phyloP scores from a whole-genome alignment of 495 filamentous ascomycete genomes.

The Eremomyces bilateralis region DNA sequence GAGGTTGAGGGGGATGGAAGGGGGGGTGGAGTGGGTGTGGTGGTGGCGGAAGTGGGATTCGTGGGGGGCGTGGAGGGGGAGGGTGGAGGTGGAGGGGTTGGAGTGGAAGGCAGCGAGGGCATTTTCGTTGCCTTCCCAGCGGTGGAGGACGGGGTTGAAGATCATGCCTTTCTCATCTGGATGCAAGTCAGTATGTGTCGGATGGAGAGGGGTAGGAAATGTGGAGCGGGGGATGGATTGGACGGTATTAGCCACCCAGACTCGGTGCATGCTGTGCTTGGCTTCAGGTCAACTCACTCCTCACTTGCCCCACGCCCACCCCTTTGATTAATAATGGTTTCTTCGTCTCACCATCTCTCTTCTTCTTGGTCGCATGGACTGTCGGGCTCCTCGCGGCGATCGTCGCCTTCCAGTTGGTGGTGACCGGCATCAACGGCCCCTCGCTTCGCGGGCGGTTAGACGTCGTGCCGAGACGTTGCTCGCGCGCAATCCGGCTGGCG shows the following conservation, averaged over 20 bases:
- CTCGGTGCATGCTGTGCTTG: too few species aligned
- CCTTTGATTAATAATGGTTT: constrained; percentile 55
- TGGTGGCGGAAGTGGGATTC: background rate
- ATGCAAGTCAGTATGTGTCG: background rate
- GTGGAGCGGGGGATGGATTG: too few species aligned
- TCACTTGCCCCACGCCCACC: constrained; percentile 37
- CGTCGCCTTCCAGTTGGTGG: constrained; percentile 62
- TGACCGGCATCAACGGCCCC: constrained; percentile 39
- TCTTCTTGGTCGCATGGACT: constrained; percentile 28
- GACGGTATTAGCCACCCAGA: too few species aligned
- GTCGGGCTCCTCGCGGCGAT: constrained; percentile 41
- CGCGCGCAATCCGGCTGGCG: constrained; percentile 71
- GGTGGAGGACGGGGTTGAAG: constrained; percentile 65
- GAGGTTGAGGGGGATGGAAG: background rate
- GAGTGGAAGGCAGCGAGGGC: constrained; percentile 45
- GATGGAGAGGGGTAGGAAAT: constrained; percentile 4
- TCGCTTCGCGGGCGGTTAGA: constrained; percentile 16
- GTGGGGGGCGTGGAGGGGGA: background rate
- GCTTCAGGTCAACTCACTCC: constrained; percentile 37
- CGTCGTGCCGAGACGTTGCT: constrained; percentile 37
- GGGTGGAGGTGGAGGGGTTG: constrained; percentile 1
- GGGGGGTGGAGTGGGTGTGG: background rate
- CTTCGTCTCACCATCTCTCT: constrained; percentile 15
- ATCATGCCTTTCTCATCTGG: constrained; percentile 80
- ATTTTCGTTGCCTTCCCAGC: constrained; percentile 95